phyloP scores from a whole-genome alignment of 148 eudicot genomes.

The Rhododendron griersonianum region DNA sequence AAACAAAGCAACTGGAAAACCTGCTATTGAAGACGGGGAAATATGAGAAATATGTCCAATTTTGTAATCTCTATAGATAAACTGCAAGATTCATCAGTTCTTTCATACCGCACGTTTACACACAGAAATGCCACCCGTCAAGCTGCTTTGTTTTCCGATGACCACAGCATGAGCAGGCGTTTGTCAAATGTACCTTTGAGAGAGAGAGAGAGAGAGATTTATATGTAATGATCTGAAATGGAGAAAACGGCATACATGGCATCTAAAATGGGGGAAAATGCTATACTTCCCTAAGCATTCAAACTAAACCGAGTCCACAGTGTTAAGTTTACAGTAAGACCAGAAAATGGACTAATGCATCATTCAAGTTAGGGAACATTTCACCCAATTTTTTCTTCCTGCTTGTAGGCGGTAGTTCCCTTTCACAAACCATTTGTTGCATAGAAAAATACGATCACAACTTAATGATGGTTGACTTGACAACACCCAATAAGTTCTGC shows the following conservation, averaged over 20 bases:
- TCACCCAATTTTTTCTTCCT: background rate
- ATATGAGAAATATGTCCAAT: background rate
- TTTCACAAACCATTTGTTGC: background rate
- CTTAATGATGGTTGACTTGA: background rate
- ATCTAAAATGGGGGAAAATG: background rate
- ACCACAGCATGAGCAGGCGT: conserved; percentile 43
- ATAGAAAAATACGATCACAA: background rate
- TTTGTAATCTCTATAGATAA: background rate
- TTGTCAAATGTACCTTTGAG: conserved; percentile 26
- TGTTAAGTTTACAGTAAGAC: background rate
- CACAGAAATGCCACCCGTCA: conserved; percentile 40
- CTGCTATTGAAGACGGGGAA: conserved; percentile 2
- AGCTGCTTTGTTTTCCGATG: conserved; percentile 24
- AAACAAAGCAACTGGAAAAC: conserved; percentile 13
- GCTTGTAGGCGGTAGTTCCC: background rate
- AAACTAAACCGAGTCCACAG: background rate
- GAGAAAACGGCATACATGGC: background rate
- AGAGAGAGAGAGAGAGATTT: background rate
- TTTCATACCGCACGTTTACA: conserved; percentile 32
- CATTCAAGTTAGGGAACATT: background rate
- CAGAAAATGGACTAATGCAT: background rate
- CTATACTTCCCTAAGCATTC: background rate
- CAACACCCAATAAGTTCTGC: background rate
- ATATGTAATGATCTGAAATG: background rate
- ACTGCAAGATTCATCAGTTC: background rate